Base-by-base conservation (phyloP, 148 eudicot genomes). In the Persicaria maculosa region DNA sequence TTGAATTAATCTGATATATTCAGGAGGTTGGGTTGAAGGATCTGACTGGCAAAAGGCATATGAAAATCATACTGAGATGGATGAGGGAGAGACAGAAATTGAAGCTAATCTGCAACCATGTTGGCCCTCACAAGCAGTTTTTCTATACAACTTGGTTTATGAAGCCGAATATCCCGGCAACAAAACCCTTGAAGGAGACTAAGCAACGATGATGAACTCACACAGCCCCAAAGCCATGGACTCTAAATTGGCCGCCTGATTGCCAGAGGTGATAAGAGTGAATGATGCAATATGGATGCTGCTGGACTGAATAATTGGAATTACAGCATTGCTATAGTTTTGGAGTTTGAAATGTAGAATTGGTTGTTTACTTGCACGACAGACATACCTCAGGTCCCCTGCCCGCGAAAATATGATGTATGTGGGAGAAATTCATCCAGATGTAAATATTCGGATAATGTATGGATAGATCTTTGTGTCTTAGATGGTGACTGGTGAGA, bases 41-140 rank as follows among this genome's bases (percentile, higher is more conserved):
- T 25, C 72, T 75, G 47, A 65, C 72, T 0, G 69, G 78, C 73
- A 75, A 75, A 52, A 48, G 78, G 47, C 78, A 68, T 25, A 75
- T 75, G 78, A 75, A 75, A 44, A 16, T 75, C 45, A 68, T 75
- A 31, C 73, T 75, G 61, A 75, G 78, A 75, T 75, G 78, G 78
- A 75, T 75, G 78, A 75, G 61, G 43, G 78, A 75, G 72, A 65
- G 78, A 55, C 78, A 75, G 64, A 75, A 75, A 68, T n/a, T 75
- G 15, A 75, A 61, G 68, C 78, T 75, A 4, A 50, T 52, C 0
- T 75, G 78, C 78, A 75, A 75, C 72, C 78, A 75, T 43, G 78
- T 75, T 48, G 78, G 78, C 16, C 47, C 78, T 67, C 72, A 75
- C 31, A 75, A 75, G 73, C 78, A 75, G 44, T 75, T 75, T 50